Conservation (phyloP, 495 filamentous ascomycete species). For the Trichoderma orchidacearum region DNA sequence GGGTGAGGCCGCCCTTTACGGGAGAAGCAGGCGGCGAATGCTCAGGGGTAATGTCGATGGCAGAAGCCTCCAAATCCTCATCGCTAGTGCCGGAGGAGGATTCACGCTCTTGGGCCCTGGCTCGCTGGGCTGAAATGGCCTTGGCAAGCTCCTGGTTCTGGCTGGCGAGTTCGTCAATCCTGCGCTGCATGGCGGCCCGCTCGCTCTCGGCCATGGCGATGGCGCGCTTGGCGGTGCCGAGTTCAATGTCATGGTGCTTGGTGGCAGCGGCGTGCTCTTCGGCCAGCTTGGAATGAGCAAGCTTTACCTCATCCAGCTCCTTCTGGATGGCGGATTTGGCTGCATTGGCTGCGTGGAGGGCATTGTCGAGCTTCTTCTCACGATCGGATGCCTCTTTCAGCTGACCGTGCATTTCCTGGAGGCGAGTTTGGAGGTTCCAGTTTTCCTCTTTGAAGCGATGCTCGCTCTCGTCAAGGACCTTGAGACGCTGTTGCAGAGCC, state of each 20-base stretch:
- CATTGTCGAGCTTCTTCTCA: slow-evolving; percentile 65
- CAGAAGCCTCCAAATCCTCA: slow-evolving; percentile 49
- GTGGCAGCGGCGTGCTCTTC: slow-evolving; percentile 64
- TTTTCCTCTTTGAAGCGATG: slow-evolving; percentile 95
- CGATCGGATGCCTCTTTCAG: slow-evolving; percentile 60
- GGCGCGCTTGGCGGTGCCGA: slow-evolving; percentile 63
- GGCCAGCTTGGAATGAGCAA: slow-evolving; percentile 56
- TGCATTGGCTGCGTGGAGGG: slow-evolving; percentile 47
- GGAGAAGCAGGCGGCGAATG: slow-evolving; percentile 84
- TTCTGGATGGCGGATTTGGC: slow-evolving; percentile 68
- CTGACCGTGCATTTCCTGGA: slow-evolving; percentile 62
- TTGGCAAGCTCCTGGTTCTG: slow-evolving; percentile 85
- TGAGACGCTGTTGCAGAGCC: slow-evolving; percentile 62
- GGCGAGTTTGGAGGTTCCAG: slow-evolving; percentile 84
- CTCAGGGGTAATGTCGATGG: slow-evolving; percentile 66
- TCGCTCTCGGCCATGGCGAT: slow-evolving; percentile 64
- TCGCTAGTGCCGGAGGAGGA: slow-evolving; percentile 40
- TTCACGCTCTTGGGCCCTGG: slow-evolving; percentile 50
- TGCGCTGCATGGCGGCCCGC: slow-evolving; percentile 56
- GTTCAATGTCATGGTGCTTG: slow-evolving; percentile 80
- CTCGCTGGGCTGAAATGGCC: slow-evolving; percentile 54
- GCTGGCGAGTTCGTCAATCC: slow-evolving; percentile 68
- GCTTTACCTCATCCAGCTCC: slow-evolving; percentile 79
- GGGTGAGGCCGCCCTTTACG: slow-evolving; percentile 66
- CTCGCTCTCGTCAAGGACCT: slow-evolving; percentile 79